Base-by-base conservation (phyloP, 306 rosid genomes). In the Gleditsia sinensis region DNA sequence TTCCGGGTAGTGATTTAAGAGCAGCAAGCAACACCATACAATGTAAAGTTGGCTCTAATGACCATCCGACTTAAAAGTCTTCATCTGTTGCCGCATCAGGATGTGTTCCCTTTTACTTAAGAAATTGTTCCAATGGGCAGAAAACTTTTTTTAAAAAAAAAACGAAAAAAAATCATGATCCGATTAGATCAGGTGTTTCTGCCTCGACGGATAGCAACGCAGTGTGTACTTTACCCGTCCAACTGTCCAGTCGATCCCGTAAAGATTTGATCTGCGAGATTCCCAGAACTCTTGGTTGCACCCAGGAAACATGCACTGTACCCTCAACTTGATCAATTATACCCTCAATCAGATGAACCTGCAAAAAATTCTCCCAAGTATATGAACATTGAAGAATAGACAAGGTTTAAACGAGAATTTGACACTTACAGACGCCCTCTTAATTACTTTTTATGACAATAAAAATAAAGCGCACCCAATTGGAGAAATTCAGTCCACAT, bases 271-370 rank as follows among this genome's bases (percentile, higher is more conserved):
- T 80, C 84, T 94, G 98, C 37, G 84, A 85, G 67, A 88, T 80
- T 48, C 96, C 98, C 64, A 95, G 72, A 49, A 90, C 98, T 80
- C 99, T 90, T 14, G 99, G 99, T 76, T 92, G 98, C 86, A 95
- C 98, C 99, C 98, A 95, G 12, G 99, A 92, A 76, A 95, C 97
- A 34, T 95, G 97, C 50, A 95, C 97, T 0, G 97, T 92, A 50
- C 91, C 97, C 27, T 90, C 98, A 27, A 92, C 99, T 85, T 95
- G 98, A 82, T 95, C 98, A 19, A 95, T 95, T 67, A 90, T 90
- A 67, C 99, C 98, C 85, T 95, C 98, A 46, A 95, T 95, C 82
- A 95, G 84, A 86, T 92, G 98, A 84, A 92, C 96, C 99, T 95
- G 97, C 77, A 77, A 36, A 1, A 16, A 19, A 21, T 4, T 17